A percentile compares a stretch with the other conserved stretches of the same genome.
phyloP scores from a whole-genome alignment of 2,329 filamentous ascomycete species.

The Ascochyta viciae-villosae region DNA sequence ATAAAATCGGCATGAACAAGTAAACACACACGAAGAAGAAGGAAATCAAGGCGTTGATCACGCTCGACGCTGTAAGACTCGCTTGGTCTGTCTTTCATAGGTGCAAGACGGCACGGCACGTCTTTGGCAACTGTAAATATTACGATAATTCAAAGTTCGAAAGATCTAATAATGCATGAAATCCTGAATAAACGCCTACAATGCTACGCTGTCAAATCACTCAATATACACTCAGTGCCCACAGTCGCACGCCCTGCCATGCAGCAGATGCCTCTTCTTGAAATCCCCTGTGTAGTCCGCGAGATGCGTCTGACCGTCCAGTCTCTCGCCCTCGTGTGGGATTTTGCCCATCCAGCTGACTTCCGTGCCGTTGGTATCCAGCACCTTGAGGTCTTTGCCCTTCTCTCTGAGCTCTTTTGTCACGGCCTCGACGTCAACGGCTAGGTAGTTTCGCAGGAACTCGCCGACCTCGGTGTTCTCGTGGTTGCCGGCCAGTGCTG shows the following conservation, averaged over 20 bases:
- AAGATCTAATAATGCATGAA: background rate
- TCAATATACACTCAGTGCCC: conserved; percentile 26
- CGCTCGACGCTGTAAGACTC: too few species aligned
- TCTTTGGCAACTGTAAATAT: too few species aligned
- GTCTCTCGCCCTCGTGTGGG: conserved; percentile 50
- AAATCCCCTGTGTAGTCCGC: conserved; percentile 47
- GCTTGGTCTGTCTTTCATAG: too few species aligned
- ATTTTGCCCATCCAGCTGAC: conserved; percentile 54
- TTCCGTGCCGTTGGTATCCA: conserved; percentile 34
- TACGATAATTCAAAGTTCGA: too few species aligned
- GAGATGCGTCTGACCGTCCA: conserved; percentile 57
- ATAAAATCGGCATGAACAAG: too few species aligned
- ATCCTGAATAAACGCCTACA: conserved; percentile 1
- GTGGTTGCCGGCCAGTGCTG: conserved; percentile 78
- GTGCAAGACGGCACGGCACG: too few species aligned
- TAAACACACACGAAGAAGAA: too few species aligned
- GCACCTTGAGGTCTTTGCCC: conserved; percentile 43
- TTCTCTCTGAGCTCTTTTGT: conserved; percentile 76
- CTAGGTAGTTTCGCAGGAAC: conserved; percentile 81
- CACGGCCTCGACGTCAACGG: conserved; percentile 78
- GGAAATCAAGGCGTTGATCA: too few species aligned
- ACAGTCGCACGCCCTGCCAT: conserved; percentile 41
- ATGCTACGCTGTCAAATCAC: conserved; percentile 4
- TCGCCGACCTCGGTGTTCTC: conserved; percentile 93
- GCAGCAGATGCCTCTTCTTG: conserved; percentile 42